Evolutionary conservation across 192 early-diverging fungal species (phyloP).

Genomic region (Entophlyctis luteolus): DNA sequence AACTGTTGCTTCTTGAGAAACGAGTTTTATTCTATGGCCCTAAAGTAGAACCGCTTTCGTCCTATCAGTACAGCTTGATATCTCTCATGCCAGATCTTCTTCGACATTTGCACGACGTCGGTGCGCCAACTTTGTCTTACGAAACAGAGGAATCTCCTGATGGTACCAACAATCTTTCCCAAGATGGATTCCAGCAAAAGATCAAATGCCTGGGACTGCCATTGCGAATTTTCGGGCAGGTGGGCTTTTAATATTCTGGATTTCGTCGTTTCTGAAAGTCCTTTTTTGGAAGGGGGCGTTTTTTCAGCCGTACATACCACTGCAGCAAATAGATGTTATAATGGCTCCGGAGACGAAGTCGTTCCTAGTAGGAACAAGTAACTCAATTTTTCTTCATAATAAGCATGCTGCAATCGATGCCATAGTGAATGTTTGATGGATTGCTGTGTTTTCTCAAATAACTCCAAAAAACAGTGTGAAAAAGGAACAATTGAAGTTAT

Average conservation of each 20-base stretch:
- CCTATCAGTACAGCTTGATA: conserved; percentile 74
- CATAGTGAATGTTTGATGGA: conserved; percentile 66
- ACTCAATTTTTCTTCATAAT: conserved; percentile 74
- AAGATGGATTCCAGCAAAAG: conserved; percentile 6
- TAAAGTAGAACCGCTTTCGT: conserved; percentile 70
- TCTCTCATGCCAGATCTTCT: conserved; percentile 65
- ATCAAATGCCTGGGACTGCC: conserved; percentile 50
- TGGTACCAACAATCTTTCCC: neutral
- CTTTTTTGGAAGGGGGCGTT: conserved; percentile 55
- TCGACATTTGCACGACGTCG: conserved; percentile 49
- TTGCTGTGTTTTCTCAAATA: neutral
- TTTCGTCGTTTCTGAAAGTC: neutral
- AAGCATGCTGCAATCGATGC: conserved; percentile 68
- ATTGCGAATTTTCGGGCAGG: conserved; percentile 45
- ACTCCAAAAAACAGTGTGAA: conserved; percentile 50
- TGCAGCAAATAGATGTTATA: conserved; percentile 79
- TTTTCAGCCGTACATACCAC: conserved; percentile 77
- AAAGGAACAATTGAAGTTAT: conserved; percentile 68
- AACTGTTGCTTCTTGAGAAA: conserved; percentile 72
- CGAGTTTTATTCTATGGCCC: conserved; percentile 79
- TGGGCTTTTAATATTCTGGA: neutral
- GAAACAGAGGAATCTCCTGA: neutral
- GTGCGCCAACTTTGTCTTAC: conserved; percentile 40
- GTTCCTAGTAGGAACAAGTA: conserved; percentile 75
- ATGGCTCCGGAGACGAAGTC: conserved; percentile 60